Conservation (phyloP, 257 asterid species). For the Primulina tabacum region DNA sequence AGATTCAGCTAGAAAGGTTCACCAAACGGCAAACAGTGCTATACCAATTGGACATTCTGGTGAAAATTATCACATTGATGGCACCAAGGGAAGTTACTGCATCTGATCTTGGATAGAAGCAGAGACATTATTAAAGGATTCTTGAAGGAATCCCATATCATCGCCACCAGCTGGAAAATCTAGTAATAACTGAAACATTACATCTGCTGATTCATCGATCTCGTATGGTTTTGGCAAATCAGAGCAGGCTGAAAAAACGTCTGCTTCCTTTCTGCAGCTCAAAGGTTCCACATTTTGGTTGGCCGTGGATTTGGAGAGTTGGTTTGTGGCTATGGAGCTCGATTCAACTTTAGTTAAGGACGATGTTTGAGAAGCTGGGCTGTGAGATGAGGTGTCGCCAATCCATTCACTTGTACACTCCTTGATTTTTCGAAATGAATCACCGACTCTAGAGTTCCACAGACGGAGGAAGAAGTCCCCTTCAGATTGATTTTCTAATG, state of each 20-base stretch:
- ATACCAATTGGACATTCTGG: not conserved
- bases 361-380: conserved; percentile 46
- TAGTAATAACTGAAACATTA: conserved; percentile 34
- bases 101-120: conserved; percentile 30
- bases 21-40: not conserved
- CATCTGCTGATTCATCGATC: conserved; percentile 39
- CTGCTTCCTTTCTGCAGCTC: conserved; percentile 30
- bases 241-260: conserved; percentile 26
- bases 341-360: conserved; percentile 44
- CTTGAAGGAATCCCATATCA: conserved; percentile 47
- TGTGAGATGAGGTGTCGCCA: conserved; percentile 28
- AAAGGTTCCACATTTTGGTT: conserved; percentile 17
- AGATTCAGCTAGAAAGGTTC: not conserved
- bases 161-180: conserved; percentile 40
- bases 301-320: conserved; percentile 22
- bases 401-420: conserved; percentile 20
- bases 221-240: conserved; percentile 34
- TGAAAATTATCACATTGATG: not conserved
- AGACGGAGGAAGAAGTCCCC: conserved; percentile 52
- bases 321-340: conserved; percentile 30
- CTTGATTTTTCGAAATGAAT: conserved; percentile 41
- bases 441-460: conserved; percentile 64
- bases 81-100: not conserved
- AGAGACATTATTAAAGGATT: conserved; percentile 28
- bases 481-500: conserved; percentile 14